These are phyloP conservation scores for Knufia petricola DNA, from an alignment of 2,329 filamentous ascomycete species.

Conservation along the genomic window DNA sequence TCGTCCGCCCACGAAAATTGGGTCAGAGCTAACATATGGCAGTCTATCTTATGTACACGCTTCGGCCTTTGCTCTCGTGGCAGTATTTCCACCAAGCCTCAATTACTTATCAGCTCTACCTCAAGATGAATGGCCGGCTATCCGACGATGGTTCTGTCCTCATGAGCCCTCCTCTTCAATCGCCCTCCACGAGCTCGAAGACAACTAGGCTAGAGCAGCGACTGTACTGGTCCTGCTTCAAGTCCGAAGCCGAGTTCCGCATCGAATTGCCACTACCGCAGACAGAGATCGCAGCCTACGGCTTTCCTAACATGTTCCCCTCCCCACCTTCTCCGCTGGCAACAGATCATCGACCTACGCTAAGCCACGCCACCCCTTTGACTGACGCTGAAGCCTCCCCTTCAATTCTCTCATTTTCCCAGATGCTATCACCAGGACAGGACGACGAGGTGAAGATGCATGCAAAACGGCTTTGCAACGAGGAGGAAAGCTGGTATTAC, in stretches of 20 bases:
- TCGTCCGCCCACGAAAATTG: not conserved
- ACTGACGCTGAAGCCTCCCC: not conserved
- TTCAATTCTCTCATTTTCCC: not conserved
- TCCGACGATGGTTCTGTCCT: constrained; percentile 4
- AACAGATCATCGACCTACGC: not conserved
- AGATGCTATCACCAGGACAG: constrained; percentile 1
- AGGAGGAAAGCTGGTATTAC: constrained; percentile 37
- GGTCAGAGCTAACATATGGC: not conserved
- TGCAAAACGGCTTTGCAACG: constrained; percentile 17
- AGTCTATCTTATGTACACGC: constrained; percentile 32
- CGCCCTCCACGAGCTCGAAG: constrained; percentile 12
- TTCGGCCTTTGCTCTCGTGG: constrained; percentile 33
- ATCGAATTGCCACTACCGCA: constrained; percentile 33
- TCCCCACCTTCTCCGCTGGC: constrained; percentile 23
- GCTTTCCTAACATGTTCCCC: constrained; percentile 29
- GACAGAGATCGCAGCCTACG: constrained; percentile 28
- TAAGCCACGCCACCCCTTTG: not conserved
- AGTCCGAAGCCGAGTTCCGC: constrained; percentile 35
- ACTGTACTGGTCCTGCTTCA: constrained; percentile 38
- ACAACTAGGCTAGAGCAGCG: constrained; percentile 30
- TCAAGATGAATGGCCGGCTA: constrained; percentile 22
- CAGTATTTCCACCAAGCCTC: constrained; percentile 29
- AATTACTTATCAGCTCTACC: constrained; percentile 29
- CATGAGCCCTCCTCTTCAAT: constrained; percentile 8
- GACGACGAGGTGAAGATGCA: constrained; percentile 9